These are phyloP conservation scores for Penicillium sp. DNA, from an alignment of 2,329 filamentous ascomycete genomes.

Conservation along the genomic window DNA sequence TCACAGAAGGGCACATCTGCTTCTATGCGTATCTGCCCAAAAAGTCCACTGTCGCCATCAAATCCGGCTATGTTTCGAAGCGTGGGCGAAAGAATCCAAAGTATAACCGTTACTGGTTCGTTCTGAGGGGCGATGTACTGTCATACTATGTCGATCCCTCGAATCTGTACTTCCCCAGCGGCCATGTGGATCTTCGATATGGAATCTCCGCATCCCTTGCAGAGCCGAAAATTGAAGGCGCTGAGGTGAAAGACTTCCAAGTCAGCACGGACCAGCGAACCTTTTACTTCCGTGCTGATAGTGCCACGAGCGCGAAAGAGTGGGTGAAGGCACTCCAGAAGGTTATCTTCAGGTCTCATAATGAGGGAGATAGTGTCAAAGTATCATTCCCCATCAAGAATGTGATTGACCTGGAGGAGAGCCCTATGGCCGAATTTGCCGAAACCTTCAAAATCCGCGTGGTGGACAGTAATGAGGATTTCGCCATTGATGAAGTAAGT, in stretches of 20 bases:
- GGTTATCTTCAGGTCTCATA: slow-evolving; percentile 92
- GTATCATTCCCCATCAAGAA: slow-evolving; percentile 88
- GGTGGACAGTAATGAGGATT: slow-evolving; percentile 90
- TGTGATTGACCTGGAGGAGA: slow-evolving; percentile 89
- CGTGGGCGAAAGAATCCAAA: slow-evolving; percentile 83
- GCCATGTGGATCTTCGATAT: slow-evolving; percentile 88
- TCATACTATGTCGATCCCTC: slow-evolving; percentile 84
- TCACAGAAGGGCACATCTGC: slow-evolving; percentile 88
- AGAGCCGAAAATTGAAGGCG: slow-evolving; percentile 66
- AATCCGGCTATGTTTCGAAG: slow-evolving; percentile 86
- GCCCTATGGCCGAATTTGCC: slow-evolving; percentile 83
- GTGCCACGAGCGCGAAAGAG: slow-evolving; percentile 81
- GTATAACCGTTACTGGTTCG: slow-evolving; percentile 91
- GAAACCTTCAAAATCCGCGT: slow-evolving; percentile 88
- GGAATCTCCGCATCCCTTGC: slow-evolving; percentile 80
- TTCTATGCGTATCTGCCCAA: slow-evolving; percentile 98
- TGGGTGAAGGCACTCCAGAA: slow-evolving; percentile 95
- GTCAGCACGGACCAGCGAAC: slow-evolving; percentile 79
- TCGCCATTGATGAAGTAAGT: slow-evolving; percentile 84
- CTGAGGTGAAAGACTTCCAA: slow-evolving; percentile 74
- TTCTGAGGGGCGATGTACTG: slow-evolving; percentile 85
- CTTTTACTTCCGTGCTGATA: slow-evolving; percentile 89
- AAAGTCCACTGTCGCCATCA: slow-evolving; percentile 75
- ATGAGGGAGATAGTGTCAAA: slow-evolving; percentile 96
- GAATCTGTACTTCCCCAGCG: slow-evolving; percentile 86